These are phyloP conservation scores for Punica granatum DNA, from an alignment of 345 rosid species.

Conservation along the genomic window DNA sequence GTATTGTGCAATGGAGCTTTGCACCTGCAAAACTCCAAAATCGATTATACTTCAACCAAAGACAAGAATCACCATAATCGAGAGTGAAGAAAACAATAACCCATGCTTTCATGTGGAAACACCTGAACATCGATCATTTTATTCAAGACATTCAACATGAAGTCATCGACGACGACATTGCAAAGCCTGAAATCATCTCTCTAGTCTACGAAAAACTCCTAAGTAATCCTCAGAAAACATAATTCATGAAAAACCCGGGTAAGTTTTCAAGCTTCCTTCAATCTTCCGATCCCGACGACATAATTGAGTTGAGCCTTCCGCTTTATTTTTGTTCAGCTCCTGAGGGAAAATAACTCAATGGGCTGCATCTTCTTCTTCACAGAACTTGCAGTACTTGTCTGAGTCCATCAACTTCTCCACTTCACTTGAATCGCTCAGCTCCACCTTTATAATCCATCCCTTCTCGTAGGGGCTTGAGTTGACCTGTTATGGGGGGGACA, in stretches of 20 bases:
- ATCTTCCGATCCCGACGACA: not conserved
- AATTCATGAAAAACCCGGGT: not conserved
- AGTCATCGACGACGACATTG: not conserved
- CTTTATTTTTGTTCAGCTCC: not conserved
- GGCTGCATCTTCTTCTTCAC: conserved; percentile 90
- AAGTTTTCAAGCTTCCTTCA: not conserved
- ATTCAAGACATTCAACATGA: not conserved
- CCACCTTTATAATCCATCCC: conserved; percentile 92
- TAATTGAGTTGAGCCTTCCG: not conserved
- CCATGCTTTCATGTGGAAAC: too few species aligned
- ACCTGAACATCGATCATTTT: not conserved
- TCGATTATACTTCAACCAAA: too few species aligned
- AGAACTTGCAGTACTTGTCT: conserved; percentile 71
- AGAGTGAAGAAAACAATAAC: too few species aligned
- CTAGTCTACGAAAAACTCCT: not conserved
- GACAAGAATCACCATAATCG: too few species aligned
- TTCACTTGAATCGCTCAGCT: conserved; percentile 45
- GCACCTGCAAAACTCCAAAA: too few species aligned
- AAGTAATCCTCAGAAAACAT: not conserved
- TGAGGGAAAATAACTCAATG: conserved; percentile 32
- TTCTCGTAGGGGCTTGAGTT: conserved; percentile 72
- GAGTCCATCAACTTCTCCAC: conserved; percentile 68
- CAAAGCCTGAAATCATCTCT: not conserved
- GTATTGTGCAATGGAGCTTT: too few species aligned
- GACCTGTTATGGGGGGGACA: conserved; percentile 31